A percentile compares a stretch with the other conserved stretches of the same genome.
These are phyloP conservation scores for Gaertneriomyces sp. DNA, from an alignment of 192 early-diverging fungal genomes.

Conservation along the genomic window DNA sequence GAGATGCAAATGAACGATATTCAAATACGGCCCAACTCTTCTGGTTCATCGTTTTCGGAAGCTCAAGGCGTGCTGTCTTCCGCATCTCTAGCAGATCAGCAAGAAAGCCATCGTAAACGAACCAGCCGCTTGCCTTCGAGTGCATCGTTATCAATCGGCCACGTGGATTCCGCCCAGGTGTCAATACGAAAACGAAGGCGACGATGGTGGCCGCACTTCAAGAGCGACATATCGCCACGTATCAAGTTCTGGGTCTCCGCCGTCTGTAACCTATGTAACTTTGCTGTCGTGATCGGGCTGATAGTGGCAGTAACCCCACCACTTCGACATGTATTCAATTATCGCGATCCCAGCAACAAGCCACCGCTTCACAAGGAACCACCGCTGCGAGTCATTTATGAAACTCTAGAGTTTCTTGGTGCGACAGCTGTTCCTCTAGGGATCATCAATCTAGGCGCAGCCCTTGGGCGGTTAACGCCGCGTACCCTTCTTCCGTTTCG, in stretches of 20 bases:
- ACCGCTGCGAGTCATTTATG: slow-evolving; percentile 29
- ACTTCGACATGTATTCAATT: slow-evolving; percentile 16
- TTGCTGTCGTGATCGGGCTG: slow-evolving; percentile 20
- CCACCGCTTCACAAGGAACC: slow-evolving; percentile 18
- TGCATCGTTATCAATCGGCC: neutral
- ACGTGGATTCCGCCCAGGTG: slow-evolving; percentile 6
- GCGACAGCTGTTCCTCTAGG: slow-evolving; percentile 30
- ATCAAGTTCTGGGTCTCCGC: neutral
- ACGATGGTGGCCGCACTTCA: slow-evolving; percentile 7
- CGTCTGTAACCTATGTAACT: neutral
- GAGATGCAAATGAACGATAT: no score
- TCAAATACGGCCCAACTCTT: neutral
- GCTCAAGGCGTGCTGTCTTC: no score
- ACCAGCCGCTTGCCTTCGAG: neutral
- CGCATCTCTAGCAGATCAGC: no score
- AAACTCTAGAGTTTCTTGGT: slow-evolving; percentile 30
- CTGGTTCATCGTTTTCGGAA: neutral
- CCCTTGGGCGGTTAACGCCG: slow-evolving; percentile 27
- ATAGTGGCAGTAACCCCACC: slow-evolving; percentile 26
- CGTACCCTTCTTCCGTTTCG: slow-evolving; percentile 22
- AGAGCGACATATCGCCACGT: neutral
- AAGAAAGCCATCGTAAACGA: neutral
- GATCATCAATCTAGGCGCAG: slow-evolving; percentile 36
- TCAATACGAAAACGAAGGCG: slow-evolving; percentile 7
- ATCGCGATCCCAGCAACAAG: neutral